phyloP scores from a whole-genome alignment of 164 flowering plant genomes.

The Tinospora cordifolia region DNA sequence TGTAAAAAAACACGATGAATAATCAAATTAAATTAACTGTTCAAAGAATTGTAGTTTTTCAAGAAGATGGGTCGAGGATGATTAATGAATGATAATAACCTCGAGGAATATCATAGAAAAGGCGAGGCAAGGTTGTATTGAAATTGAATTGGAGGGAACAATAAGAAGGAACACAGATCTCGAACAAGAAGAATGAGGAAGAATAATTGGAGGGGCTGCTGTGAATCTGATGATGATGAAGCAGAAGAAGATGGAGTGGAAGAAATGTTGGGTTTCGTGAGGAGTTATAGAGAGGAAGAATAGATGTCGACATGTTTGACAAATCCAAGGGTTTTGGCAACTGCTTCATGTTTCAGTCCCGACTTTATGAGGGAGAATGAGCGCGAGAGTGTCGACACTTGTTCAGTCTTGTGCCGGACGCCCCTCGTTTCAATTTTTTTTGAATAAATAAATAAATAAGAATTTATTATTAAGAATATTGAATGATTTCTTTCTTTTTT shows the following conservation, averaged over 20 bases:
- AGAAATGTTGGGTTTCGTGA: background rate
- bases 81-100: background rate
- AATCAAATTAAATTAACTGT: no score
- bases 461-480: background rate
- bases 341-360: background rate
- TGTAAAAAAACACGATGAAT: conserved; percentile 6
- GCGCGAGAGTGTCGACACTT: conserved; percentile 39
- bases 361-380: conserved; percentile 23
- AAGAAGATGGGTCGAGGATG: background rate
- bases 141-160: no score
- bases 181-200: background rate
- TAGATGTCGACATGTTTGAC: conserved; percentile 34
- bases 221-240: no score
- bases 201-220: background rate
- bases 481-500: background rate
- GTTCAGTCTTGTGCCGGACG: background rate
- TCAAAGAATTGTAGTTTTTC: background rate
- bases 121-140: background rate
- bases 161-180: background rate
- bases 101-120: conserved; percentile 8
- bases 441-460: no score
- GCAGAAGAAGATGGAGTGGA: background rate
- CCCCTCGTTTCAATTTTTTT: background rate
- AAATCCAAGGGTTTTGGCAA: conserved; percentile 2
- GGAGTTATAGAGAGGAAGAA: background rate